Evolutionary conservation across 1,284 basidiomycete species (phyloP), one percentile per base, ranked within the genome.

Genomic region (Termitomyces sp.): DNA sequence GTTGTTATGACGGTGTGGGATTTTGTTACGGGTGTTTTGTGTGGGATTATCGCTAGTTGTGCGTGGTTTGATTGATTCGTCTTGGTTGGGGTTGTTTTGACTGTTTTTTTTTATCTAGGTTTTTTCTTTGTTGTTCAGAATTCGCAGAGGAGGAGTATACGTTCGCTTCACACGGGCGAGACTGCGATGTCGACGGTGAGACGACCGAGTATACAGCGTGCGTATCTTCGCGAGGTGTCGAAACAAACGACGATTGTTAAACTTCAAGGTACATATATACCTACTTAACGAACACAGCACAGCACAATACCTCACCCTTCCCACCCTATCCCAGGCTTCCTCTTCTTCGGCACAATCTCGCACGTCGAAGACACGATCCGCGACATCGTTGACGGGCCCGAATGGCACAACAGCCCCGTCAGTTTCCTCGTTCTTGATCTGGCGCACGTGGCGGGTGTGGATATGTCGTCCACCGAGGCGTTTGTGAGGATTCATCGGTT

Each of bases 111-210:
- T 4, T 31, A 5, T 21, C 1, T 26, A 88, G 90, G 91, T 67
- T 82, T 97, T 70, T 98, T 98, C 76, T 98, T 99, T 66, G 97
- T 99, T 21, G 81, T 98, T 2, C 93, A 97, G 65, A 96, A 90
- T 61, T 95, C 93, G 0, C 86, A 88, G 60, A 71, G 91, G 17
- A 73, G 82, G 43, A 92, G 94, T 55, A 94, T 98, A 56, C 82
- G 95, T 15, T 80, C 86, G 0, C 75, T 90, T 21, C 87, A 91
- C 68, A 87, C 83, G 5, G 92, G 92, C 1, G 83, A 92, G 52
- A 82, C 86, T 0, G 84, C 88, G 1, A 86, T 94, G 69, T 97
- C 94, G 6, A 94, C 95, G 1, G 96, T 98, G 1, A 84, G 96
- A 5, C 78, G 96, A 38, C 96, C 95, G 1, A 86, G 85, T 56